Base-by-base conservation (phyloP, 495 filamentous ascomycete species). In the Trichocladium uniseriatum region DNA sequence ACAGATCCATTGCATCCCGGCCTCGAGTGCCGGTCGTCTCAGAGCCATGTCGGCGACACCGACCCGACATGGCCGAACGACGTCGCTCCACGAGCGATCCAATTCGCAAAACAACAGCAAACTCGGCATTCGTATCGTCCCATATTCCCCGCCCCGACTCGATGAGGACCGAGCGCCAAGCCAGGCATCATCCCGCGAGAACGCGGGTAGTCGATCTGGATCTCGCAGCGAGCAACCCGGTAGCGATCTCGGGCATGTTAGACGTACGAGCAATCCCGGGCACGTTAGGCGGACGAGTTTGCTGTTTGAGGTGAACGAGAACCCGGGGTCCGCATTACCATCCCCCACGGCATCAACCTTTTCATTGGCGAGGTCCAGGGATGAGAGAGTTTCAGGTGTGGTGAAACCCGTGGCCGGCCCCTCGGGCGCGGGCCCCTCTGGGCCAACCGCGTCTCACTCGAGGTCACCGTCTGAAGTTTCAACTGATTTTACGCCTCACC, bases 61-160 rank as follows among this genome's bases (percentile, higher is more conserved):
- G 29, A 40, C 47, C 47, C 60, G 64, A 61, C 60, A 63, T 59
- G 60, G 58, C 60, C 60, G 41, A 48, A 42, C 62, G 20, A 55
- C 56, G 54, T 76, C 81, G 38, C 69, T 82, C 47, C 74, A 74
- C 59, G 73, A 79, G 56, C 72, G 78, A 49, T 72, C 72, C 16
- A 65, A 74, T 29, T 79, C 80, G 52, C 69, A 78, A 51, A 72
- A 62, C 57, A 80, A 79, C 58, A 2, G 31, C 13, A 65, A 64
- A 27, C 59, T 62, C 7, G 68, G 66, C 40, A 70, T 78, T 54
- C 70, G 75, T 49, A 64, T 80, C 57, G 63, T 83, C 52, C 78
- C 74, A 13, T 73, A 71, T 46, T 70, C 73, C 13, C 76, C 75
- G 22, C 70, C 71, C n/a, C 61, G 65, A 21, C 57, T 67, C 38